Percentiles rank a stretch among this genome's conserved stretches.
phyloP scores from a whole-genome alignment of 768 basidiomycete genomes.

The Boletus vermiculosoides region DNA sequence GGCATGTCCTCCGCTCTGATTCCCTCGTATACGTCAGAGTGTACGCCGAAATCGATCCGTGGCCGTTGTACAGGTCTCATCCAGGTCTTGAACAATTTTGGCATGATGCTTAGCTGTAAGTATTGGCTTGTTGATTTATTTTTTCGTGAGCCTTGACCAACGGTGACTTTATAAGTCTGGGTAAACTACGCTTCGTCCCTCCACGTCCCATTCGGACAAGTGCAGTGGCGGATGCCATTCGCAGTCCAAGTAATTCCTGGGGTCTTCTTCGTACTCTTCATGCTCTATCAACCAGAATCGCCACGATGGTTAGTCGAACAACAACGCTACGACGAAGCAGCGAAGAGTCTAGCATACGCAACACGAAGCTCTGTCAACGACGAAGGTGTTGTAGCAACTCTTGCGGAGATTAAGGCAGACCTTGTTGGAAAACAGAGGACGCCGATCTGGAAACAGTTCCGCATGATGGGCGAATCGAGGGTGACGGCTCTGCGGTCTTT shows the following conservation, averaged over 20 bases:
- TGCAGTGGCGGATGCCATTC: constrained; percentile 55
- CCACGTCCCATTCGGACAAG: constrained; percentile 36
- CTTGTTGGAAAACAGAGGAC: constrained; percentile 41
- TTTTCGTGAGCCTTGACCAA: not conserved
- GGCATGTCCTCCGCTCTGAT: constrained; percentile 52
- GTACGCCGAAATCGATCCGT: constrained; percentile 45
- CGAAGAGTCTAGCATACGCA: constrained; percentile 38
- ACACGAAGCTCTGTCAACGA: constrained; percentile 34
- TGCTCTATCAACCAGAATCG: constrained; percentile 53
- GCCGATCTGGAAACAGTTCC: constrained; percentile 37
- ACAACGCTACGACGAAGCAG: constrained; percentile 42
- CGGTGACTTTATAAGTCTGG: constrained; percentile 37
- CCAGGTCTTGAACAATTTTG: constrained; percentile 33
- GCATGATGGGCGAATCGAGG: constrained; percentile 44
- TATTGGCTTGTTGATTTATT: not conserved
- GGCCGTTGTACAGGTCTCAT: constrained; percentile 50
- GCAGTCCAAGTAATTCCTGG: constrained; percentile 54
- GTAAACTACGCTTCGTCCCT: constrained; percentile 45
- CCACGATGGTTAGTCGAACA: constrained; percentile 57
- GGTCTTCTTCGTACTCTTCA: constrained; percentile 43
- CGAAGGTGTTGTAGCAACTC: constrained; percentile 33
- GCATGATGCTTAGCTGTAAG: constrained; percentile 38
- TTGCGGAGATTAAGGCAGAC: constrained; percentile 50
- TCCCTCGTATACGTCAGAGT: constrained; percentile 53
- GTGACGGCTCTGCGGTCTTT: constrained; percentile 42